A percentile compares a stretch with the other conserved stretches of the same genome.
These are phyloP conservation scores for Stephanodiscus minutulus DNA, from an alignment of 108 stramenopile genomes.

Conservation along the genomic window DNA sequence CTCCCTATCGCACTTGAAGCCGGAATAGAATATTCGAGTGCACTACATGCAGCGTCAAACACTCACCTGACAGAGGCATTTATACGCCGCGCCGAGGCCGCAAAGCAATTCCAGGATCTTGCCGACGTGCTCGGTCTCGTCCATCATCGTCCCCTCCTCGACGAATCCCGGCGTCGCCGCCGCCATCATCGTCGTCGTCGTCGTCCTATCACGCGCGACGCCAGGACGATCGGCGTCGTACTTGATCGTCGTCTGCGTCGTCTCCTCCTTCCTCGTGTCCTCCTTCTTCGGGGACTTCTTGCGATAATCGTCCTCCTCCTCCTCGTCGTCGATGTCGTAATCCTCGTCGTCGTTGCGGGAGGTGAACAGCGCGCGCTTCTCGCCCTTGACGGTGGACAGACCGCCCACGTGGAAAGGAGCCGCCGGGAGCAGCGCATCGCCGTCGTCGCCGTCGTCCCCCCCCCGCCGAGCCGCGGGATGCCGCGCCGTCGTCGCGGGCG, in stretches of 20 bases:
- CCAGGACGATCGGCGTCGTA: neutral
- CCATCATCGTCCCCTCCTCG: conserved; percentile 22
- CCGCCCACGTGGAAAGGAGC: conserved; percentile 36
- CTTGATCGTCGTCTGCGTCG: neutral
- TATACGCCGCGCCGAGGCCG: conserved; percentile 64
- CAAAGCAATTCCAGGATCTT: conserved; percentile 62
- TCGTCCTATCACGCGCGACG: neutral
- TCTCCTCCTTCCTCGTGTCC: neutral
- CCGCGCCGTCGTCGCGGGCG: neutral
- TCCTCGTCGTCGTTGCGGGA: conserved; percentile 7
- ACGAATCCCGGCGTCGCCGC: neutral
- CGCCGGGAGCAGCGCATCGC: conserved; percentile 2
- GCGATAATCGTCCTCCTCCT: neutral
- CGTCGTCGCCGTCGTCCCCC: neutral
- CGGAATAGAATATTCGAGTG: neutral
- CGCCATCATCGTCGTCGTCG: neutral
- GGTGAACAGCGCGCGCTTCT: conserved; percentile 39
- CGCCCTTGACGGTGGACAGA: conserved; percentile 42
- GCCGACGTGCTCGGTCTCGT: conserved; percentile 26
- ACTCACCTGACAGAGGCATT: conserved; percentile 64
- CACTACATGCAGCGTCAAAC: neutral
- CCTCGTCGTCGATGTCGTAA: neutral
- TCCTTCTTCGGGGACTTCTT: conserved; percentile 25
- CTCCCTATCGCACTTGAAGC: too few species aligned
- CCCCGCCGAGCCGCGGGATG: neutral